Evolutionary conservation across 2,329 filamentous ascomycete species (phyloP).

Genomic region (Neopestalotiopsis sp.): DNA sequence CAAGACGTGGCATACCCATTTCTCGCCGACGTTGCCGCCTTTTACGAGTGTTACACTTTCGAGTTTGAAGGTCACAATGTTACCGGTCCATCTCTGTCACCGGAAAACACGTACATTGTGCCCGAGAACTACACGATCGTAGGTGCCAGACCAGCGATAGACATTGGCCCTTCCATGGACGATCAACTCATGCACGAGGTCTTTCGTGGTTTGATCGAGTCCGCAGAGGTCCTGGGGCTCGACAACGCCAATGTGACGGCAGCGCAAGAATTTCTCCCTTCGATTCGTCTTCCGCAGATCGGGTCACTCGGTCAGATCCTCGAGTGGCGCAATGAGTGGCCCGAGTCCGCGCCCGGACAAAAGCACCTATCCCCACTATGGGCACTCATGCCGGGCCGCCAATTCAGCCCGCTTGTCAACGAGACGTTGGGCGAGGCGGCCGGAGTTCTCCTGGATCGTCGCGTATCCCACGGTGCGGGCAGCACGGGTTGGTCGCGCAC

Average conservation of each 20-base stretch:
- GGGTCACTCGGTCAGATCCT: slow-evolving; percentile 29
- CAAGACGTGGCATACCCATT: slow-evolving; percentile 29
- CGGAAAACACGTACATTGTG: slow-evolving; percentile 24
- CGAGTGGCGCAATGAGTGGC: slow-evolving; percentile 28
- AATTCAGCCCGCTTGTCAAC: slow-evolving; percentile 23
- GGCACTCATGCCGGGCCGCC: slow-evolving; percentile 25
- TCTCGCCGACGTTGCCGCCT: slow-evolving; percentile 39
- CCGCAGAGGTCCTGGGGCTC: slow-evolving; percentile 19
- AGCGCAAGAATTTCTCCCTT: slow-evolving; percentile 19
- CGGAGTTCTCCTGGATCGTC: slow-evolving; percentile 21
- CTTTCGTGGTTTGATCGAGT: slow-evolving; percentile 31
- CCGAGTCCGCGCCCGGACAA: slow-evolving; percentile 24
- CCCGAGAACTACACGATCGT: slow-evolving; percentile 11
- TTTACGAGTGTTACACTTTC: slow-evolving; percentile 44
- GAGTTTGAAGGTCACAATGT: slow-evolving; percentile 29
- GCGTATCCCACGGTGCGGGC: slow-evolving; percentile 23
- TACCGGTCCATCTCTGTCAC: slow-evolving; percentile 26
- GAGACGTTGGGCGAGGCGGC: slow-evolving; percentile 21
- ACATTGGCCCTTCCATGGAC: slow-evolving; percentile 24
- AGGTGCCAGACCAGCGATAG: slow-evolving; percentile 19
- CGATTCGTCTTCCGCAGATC: slow-evolving; percentile 21
- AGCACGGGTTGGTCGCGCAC: slow-evolving; percentile 53
- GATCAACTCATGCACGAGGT: slow-evolving; percentile 41
- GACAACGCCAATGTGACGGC: slow-evolving; percentile 15
- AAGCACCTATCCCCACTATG: slow-evolving; percentile 28